Conservation (phyloP, 768 basidiomycete genomes). For the Trametes cingulata region DNA sequence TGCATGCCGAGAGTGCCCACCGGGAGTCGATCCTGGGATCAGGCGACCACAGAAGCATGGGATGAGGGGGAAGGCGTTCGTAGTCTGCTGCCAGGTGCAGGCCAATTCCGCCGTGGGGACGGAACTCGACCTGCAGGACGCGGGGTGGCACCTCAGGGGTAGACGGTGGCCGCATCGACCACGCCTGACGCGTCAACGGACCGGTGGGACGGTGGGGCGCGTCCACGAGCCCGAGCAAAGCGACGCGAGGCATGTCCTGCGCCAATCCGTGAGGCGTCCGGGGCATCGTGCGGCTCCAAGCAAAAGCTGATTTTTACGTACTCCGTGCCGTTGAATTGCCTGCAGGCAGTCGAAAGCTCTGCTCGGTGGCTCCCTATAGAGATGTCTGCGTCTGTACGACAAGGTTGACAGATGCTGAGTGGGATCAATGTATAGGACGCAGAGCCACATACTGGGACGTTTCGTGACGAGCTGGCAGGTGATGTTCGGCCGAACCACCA, state of each 20-base stretch:
- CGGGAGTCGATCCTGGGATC: not conserved
- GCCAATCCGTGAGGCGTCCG: slow-evolving; percentile 15
- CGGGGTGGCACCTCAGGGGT: not conserved
- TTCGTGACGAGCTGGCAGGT: not conserved
- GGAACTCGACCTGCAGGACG: slow-evolving; percentile 12
- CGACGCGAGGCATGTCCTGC: slow-evolving; percentile 15
- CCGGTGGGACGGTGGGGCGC: slow-evolving; percentile 2
- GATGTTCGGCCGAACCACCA: not conserved
- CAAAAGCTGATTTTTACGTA: slow-evolving; percentile 14
- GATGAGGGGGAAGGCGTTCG: not conserved
- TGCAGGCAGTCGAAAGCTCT: not conserved
- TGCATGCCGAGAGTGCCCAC: no score
- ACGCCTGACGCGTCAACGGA: not conserved
- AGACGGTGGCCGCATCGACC: not conserved
- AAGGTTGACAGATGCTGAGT: not conserved
- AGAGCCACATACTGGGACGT: not conserved
- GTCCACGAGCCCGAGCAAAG: slow-evolving; percentile 10
- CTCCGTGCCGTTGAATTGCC: not conserved
- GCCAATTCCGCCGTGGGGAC: not conserved
- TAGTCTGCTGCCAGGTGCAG: not conserved
- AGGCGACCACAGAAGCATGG: not conserved
- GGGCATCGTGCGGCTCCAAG: not conserved
- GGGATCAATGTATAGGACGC: not conserved
- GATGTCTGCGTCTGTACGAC: not conserved
- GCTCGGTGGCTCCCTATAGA: not conserved